Evolutionary conservation across 1,284 basidiomycete genomes (phyloP), one percentile per base, ranked within the genome.

Genomic region (Schizophyllum amplum): DNA sequence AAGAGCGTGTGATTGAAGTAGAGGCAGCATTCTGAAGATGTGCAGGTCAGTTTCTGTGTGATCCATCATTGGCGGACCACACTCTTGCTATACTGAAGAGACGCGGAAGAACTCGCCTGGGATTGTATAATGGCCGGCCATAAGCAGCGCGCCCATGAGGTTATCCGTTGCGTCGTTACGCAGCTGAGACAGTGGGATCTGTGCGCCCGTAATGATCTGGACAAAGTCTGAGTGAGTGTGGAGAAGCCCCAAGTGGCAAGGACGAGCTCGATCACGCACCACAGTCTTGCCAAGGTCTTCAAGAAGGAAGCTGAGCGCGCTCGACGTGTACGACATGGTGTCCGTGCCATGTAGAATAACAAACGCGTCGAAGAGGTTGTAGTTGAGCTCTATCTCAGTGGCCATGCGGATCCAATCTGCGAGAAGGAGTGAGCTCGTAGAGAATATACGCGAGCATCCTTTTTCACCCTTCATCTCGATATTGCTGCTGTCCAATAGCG

Each of bases 281-380:
- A 91, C 86, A 1, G 88, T 91, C 73, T 94, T 94, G 54, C 92
- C 92, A 5, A 96, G 77, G 64, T 96, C 92, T 69, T 96, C 92
- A 4, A 97, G 77, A 56, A 97, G 72, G 71, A 96, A 96, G 65
- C 89, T 90, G 46, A 95, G 77, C 1, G 92, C 92, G 52, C 90
- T 92, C 1, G 92, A 84, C 2, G 88, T 90, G 70, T 93, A 95
- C 1, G 87, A 83, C 90, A 94, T 94, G 0, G 93, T 95, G 65
- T 95, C 92, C n/a, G 91, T 93, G 42, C 94, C 94, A 68, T 97
- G 94, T 9, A 97, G 74, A 26, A 97, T 76, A 24, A 97, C 86
- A 66, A 97, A 97, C 0, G 90, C 91, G 66, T 97, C 94, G 66
- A 92, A 97, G 20, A 76, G 68, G 65, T 95, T 94, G 64, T 92